Conservation (phyloP, 345 rosid genomes). For the Passiflora organensis region DNA sequence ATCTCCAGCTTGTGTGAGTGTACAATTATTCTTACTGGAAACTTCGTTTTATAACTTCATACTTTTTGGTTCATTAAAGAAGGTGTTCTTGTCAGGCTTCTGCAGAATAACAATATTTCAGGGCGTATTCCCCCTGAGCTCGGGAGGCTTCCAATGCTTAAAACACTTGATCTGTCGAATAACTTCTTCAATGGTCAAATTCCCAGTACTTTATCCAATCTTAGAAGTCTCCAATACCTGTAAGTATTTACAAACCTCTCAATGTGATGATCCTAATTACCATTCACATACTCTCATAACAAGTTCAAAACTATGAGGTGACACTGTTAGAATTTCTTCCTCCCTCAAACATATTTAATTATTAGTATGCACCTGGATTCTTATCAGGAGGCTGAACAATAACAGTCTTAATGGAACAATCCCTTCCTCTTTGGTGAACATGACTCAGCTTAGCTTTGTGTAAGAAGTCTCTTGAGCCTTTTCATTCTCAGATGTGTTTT, state of each 20-base stretch:
- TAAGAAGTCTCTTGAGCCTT: slow-evolving; percentile 34
- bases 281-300: not conserved
- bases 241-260: slow-evolving; percentile 26
- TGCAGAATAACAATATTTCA: slow-evolving; percentile 75
- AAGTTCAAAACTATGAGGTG: too few relatives aligned
- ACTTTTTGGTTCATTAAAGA: slow-evolving; percentile 1
- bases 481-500: not conserved
- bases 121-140: slow-evolving; percentile 69
- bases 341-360: too few relatives aligned
- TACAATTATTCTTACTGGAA: not conserved
- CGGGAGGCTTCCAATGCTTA: slow-evolving; percentile 68
- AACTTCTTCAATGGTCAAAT: slow-evolving; percentile 65
- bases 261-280: not conserved
- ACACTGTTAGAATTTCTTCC: too few relatives aligned
- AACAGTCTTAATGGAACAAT: slow-evolving; percentile 69
- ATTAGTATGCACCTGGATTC: slow-evolving; percentile 12
- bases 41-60: not conserved
- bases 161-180: slow-evolving; percentile 75
- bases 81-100: slow-evolving; percentile 43
- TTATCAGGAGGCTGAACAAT: slow-evolving; percentile 68
- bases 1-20: slow-evolving; percentile 77
- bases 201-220: slow-evolving; percentile 49
- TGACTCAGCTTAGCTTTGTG: slow-evolving; percentile 79
- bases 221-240: slow-evolving; percentile 67
- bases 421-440: slow-evolving; percentile 66